phyloP scores from a whole-genome alignment of 2,329 filamentous ascomycete species.

The Dactylellina parvicollis region DNA sequence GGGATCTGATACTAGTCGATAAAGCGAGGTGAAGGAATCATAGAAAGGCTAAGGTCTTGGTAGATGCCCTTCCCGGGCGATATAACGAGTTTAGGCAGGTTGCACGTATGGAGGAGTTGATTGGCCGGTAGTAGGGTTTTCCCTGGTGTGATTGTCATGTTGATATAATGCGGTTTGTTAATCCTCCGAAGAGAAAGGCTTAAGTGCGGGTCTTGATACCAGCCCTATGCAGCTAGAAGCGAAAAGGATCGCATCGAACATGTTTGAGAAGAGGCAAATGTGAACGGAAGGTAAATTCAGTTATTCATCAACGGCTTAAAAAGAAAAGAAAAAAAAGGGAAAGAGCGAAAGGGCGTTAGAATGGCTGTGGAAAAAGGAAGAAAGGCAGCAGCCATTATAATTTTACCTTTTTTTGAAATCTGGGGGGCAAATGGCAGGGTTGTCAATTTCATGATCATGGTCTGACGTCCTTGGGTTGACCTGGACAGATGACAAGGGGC shows the following conservation, averaged over 20 bases:
- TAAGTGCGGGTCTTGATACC: slow-evolving; percentile 11
- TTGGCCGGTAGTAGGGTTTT: not conserved
- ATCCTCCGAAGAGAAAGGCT: not conserved
- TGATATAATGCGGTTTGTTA: slow-evolving; percentile 1
- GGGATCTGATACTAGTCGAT: slow-evolving; percentile 15
- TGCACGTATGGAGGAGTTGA: not conserved
- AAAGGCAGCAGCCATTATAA: slow-evolving; percentile 27
- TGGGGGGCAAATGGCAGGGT: slow-evolving; percentile 29
- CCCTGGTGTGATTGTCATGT: not conserved
- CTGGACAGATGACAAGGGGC: slow-evolving; percentile 20
- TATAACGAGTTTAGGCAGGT: slow-evolving; percentile 21
- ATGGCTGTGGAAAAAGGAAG: slow-evolving; percentile 8
- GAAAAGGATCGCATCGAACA: not conserved
- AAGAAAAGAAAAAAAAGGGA: not conserved
- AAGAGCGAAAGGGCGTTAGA: not conserved
- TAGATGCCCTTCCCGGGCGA: not conserved
- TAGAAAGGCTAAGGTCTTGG: not conserved
- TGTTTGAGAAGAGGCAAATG: not conserved
- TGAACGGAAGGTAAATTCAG: not conserved
- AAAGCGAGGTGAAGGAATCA: not conserved
- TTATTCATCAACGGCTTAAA: slow-evolving; percentile 8
- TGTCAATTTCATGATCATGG: slow-evolving; percentile 33
- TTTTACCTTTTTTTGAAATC: slow-evolving; percentile 5
- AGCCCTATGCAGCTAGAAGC: slow-evolving; percentile 47
- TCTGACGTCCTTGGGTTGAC: slow-evolving; percentile 47